phyloP scores from a whole-genome alignment of 2,329 filamentous ascomycete genomes.

The Diaporthe destruens region DNA sequence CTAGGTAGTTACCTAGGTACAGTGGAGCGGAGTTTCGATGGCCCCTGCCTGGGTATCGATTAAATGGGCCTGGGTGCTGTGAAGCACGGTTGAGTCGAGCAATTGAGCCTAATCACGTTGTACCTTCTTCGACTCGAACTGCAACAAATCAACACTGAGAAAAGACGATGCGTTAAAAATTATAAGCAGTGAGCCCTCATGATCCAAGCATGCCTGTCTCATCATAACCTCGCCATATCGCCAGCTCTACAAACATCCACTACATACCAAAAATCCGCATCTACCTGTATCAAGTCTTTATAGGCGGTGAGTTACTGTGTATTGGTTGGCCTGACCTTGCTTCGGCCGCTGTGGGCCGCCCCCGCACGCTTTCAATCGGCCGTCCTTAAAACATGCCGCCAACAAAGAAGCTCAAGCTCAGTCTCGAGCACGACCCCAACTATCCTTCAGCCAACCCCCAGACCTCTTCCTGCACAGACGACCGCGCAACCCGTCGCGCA shows the following conservation, averaged over 20 bases:
- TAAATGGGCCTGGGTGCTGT: not conserved
- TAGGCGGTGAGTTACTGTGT: not conserved
- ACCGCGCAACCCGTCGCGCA: not conserved
- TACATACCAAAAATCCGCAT: not conserved
- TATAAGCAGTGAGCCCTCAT: not conserved
- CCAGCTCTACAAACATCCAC: not conserved
- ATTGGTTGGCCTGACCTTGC: not conserved
- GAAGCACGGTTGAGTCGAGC: not conserved
- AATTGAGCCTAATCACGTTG: not conserved
- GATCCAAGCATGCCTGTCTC: not conserved
- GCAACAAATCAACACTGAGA: not conserved
- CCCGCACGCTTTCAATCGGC: constrained; percentile 2
- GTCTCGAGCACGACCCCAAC: not conserved
- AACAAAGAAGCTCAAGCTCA: constrained; percentile 16
- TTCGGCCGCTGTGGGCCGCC: constrained; percentile 2
- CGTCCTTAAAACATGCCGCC: constrained; percentile 1
- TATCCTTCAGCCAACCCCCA: not conserved
- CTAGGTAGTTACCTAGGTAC: not conserved
- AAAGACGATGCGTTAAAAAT: not conserved
- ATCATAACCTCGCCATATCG: not conserved
- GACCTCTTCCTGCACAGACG: not conserved
- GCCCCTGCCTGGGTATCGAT: not conserved
- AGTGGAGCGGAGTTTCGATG: not conserved
- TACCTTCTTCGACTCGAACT: constrained; percentile 9
- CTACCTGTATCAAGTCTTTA: not conserved